Conservation (phyloP, 305 asterid genomes). For the Fraxinus paxiana region DNA sequence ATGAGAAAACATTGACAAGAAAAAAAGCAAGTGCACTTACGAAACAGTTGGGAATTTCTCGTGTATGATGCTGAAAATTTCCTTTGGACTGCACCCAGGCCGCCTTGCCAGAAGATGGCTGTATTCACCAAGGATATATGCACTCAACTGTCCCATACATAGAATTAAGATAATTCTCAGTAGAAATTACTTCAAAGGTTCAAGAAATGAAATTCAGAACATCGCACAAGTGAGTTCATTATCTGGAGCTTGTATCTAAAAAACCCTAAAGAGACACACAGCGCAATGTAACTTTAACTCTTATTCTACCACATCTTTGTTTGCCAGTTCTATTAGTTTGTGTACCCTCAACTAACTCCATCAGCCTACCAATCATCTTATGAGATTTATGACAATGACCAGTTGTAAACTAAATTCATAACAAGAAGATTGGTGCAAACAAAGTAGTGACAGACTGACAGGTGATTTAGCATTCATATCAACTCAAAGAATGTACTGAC, state of each 20-base stretch:
- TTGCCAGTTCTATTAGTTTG: background rate
- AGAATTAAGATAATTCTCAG: background rate
- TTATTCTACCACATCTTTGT: background rate
- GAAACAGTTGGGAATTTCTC: constrained; percentile 97
- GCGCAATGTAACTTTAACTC: constrained; percentile 11
- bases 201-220: constrained; percentile 12
- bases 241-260: background rate
- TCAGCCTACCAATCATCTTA: background rate
- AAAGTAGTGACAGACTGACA: background rate
- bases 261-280: constrained; percentile 6
- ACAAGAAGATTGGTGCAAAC: background rate
- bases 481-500: background rate
- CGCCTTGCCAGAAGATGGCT: constrained; percentile 93
- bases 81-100: constrained; percentile 87
- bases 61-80: constrained; percentile 73
- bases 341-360: background rate
- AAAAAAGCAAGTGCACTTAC: constrained; percentile 48
- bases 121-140: constrained; percentile 97
- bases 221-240: background rate
- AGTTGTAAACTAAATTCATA: background rate
- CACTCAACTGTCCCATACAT: constrained; percentile 66
- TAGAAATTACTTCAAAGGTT: constrained; percentile 8
- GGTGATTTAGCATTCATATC: background rate
- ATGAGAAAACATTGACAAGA: constrained; percentile 18
- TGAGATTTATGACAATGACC: background rate